Base-by-base conservation (phyloP, 441 rosid genomes). In the Gossypium aridum region DNA sequence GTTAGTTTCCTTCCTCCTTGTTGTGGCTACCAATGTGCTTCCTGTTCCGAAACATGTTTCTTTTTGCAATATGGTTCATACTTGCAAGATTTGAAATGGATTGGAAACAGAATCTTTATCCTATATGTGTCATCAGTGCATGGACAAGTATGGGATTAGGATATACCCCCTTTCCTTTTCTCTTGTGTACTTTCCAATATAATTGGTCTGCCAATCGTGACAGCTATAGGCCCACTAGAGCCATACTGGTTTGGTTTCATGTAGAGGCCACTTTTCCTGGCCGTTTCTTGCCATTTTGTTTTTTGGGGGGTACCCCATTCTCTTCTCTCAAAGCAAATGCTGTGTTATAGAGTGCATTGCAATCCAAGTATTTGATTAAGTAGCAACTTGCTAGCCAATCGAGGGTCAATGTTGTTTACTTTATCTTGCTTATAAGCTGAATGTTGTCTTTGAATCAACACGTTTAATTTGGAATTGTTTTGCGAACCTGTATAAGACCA, bases 81-180 rank as follows among this genome's bases (percentile, higher is more conserved):
- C 39, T 16, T 76, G 25, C 72, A 76, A 53, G 67, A 43, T 60
- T 67, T 26, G 77, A 71, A 75, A 76, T 82, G 77, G 63, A 73
- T 54, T 81, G 69, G 59, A 70, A 82, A 62, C 39, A n/a, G 76
- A 68, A 83, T 76, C 82, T 85, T 80, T 80, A 85, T 85, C 88
- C 78, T 79, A 16, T 65, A 70, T 25, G 71, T 72, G 84, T 54
- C 82, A 51, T 51, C 28, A 76, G 60, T 43, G 76, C 64, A 85
- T 82, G 90, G 91, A 86, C 85, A 73, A 85, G 75, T 70, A 76
- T 75, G 74, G 73, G 71, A 64, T 78, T 75, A 72, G 73, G 71
- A 64, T 78, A 49, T 43, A 71, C 60, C 71, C 34, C 8, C 8
- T 70, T 65, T 66, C 60, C 64, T 51, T 68, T 25, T 26, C 4